These are phyloP conservation scores for Punica granatum DNA, from an alignment of 345 rosid species.

Conservation along the genomic window DNA sequence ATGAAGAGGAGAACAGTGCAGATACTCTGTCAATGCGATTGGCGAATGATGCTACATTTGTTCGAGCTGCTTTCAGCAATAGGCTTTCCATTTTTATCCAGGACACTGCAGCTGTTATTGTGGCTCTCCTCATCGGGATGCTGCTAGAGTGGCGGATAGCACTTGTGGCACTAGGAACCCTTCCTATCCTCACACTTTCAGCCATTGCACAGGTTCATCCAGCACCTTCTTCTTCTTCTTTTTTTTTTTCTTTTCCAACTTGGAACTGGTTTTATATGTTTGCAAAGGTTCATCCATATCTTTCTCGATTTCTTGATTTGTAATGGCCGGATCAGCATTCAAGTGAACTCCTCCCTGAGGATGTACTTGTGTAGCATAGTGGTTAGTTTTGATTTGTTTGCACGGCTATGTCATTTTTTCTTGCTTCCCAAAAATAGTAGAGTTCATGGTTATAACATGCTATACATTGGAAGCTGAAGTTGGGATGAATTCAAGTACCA, in stretches of 20 bases:
- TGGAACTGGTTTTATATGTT: too few species aligned
- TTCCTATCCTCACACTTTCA: slow-evolving; percentile 77
- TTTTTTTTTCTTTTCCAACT: not conserved
- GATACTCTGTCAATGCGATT: slow-evolving; percentile 96
- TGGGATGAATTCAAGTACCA: too few species aligned
- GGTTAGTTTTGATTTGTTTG: not conserved
- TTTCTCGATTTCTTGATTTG: too few species aligned
- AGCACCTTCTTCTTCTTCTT: slow-evolving; percentile 1
- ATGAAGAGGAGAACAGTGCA: slow-evolving; percentile 91
- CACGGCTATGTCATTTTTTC: too few species aligned
- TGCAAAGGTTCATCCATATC: not conserved
- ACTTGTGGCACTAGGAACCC: slow-evolving; percentile 88
- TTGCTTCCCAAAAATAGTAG: too few species aligned
- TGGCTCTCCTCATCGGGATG: slow-evolving; percentile 85
- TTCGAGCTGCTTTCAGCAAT: slow-evolving; percentile 96
- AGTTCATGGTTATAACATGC: too few species aligned
- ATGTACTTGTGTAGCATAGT: too few species aligned
- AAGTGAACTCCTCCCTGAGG: too few species aligned
- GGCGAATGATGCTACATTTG: slow-evolving; percentile 99
- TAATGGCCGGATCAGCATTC: too few species aligned
- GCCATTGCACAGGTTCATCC: slow-evolving; percentile 93
- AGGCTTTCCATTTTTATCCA: slow-evolving; percentile 97
- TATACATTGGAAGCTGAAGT: too few species aligned
- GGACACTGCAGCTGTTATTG: slow-evolving; percentile 87
- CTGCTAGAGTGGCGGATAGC: slow-evolving; percentile 92